Evolutionary conservation across 129 eudicot genomes (phyloP), one percentile per base, ranked within the genome.

Genomic region (Pseudognaphalium luteoalbum): DNA sequence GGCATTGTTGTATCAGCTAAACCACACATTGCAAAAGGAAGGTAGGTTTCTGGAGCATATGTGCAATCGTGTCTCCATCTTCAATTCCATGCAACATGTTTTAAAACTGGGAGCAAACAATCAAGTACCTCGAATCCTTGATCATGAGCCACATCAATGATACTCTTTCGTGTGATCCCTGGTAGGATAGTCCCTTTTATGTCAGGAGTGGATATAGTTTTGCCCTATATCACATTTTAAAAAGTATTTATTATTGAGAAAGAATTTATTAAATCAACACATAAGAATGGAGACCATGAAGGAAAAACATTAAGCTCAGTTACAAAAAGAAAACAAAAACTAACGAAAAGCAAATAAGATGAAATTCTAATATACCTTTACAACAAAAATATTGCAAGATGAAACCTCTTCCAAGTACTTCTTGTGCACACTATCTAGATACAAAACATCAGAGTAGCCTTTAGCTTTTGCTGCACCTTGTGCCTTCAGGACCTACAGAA

Each of bases 331-430:
- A 32, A 52, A 34, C 47, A 33, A 25, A 20, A 22, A 61, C 33
- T 8, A 62, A 62, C 1, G 12, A 68, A 42, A 25, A 2, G 25
- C 8, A 60, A 17, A 76, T 60, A 39, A 73, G 32, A 68, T 39
- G 66, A 70, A 51, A 22, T 16, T 35, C 66, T 75, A 20, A 34
- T 74, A 50, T 86, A 94, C 99, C 97, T 94, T 94, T 61, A 94
- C 92, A 60, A 94, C 82, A 83, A 94, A 94, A 21, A 94, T 88
- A 71, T 94, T 94, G 82, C 97, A 87, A 42, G 99, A 87, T 52
- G 99, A 91, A 56, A 94, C 99, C 82, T 94, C 99, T 90, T 94
- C 99, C 80, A 94, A 78, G 72, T 86, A 94, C 71, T 80, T 91
- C 56, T 89, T 91, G 79, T 94, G 84, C 65, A 86, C 78, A 82